Base-by-base conservation (phyloP, 139 green algal species). In the Coelastrella sp. region DNA sequence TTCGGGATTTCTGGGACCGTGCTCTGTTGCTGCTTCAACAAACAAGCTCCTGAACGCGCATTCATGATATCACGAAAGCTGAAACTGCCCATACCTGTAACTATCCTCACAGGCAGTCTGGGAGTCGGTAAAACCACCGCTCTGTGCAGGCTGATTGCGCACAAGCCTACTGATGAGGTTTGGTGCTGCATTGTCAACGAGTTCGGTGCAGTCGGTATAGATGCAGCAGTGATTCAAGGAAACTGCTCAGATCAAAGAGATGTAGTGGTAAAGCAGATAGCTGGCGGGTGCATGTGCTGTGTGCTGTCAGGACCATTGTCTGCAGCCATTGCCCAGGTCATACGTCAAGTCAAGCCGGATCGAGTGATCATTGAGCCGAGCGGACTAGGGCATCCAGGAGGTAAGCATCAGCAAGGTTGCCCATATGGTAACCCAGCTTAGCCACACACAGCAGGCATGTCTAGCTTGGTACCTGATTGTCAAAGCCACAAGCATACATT, bases 251-350 rank as follows among this genome's bases (percentile, higher is more conserved):
- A 13, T 2, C 13, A 13, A 23, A 34, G 34, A 3, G 19, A 40
- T 34, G 45, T 92, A 19, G 77, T 88, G 8, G 83, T 96, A 2
- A 79, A 81, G 19, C 88, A 95, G 90, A 86, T 95, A 8, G 90
- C 89, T 3, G 93, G 93, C 8, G 93, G 92, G 41, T 96, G 93
- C 86, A 89, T 96, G 75, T 96, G 93, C 90, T 96, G 93, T 87
- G 88, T 85, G 27, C 51, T 90, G 25, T 86, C 87, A n/a, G 89
- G 88, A n/a, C 82, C 89, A 17, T 91, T 94, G 11, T 69, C 81
- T 1, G 62, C 89, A 9, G 84, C 92, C 38, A 89, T 96, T 2
- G 92, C 88, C 0, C 92, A 96, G 88, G 75, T 96, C 38, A 68
- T 95, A n/a, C 90, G 92, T 3, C 66, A 88, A 13, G 77, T 81